Conservation (phyloP, 805 yeast species). For the Metschnikowia kunwiensis region DNA sequence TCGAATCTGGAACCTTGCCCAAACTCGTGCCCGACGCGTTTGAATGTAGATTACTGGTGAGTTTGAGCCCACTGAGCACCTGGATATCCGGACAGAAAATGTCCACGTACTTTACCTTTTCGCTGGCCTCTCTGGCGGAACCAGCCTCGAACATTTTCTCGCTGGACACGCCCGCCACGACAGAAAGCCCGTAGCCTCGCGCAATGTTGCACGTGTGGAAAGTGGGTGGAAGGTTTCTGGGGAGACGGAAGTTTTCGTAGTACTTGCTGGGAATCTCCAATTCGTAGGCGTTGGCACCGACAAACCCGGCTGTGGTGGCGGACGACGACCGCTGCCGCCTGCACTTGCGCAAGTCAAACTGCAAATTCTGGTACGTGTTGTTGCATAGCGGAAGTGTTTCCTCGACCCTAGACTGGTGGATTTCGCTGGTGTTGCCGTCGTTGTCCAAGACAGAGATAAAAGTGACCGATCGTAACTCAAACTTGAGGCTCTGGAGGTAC, state of each 20-base stretch:
- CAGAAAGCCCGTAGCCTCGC: slow-evolving; percentile 40
- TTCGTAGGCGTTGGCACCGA: slow-evolving; percentile 28
- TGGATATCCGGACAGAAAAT: slow-evolving; percentile 30
- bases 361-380: slow-evolving; percentile 33
- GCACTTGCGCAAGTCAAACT: slow-evolving; percentile 39
- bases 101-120: slow-evolving; percentile 29
- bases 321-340: slow-evolving; percentile 26
- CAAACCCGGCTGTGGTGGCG: slow-evolving; percentile 17
- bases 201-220: slow-evolving; percentile 56
- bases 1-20: slow-evolving; percentile 6
- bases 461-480: slow-evolving; percentile 32
- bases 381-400: slow-evolving; percentile 28
- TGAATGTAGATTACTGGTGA: slow-evolving; percentile 19
- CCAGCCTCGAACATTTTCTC: slow-evolving; percentile 20
- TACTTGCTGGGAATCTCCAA: slow-evolving; percentile 43
- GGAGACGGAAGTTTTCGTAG: slow-evolving; percentile 42
- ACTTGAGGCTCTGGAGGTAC: slow-evolving; percentile 39
- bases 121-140: slow-evolving; percentile 15
- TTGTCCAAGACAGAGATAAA: slow-evolving; percentile 19
- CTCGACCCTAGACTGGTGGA: slow-evolving; percentile 28
- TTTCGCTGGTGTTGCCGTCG: slow-evolving; percentile 21
- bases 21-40: slow-evolving; percentile 25
- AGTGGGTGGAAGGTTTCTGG: slow-evolving; percentile 49
- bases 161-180: slow-evolving; percentile 29
- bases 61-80: slow-evolving; percentile 32